Evolutionary conservation across 2,329 filamentous ascomycete genomes (phyloP).

Genomic region (Fusarium continuum): DNA sequence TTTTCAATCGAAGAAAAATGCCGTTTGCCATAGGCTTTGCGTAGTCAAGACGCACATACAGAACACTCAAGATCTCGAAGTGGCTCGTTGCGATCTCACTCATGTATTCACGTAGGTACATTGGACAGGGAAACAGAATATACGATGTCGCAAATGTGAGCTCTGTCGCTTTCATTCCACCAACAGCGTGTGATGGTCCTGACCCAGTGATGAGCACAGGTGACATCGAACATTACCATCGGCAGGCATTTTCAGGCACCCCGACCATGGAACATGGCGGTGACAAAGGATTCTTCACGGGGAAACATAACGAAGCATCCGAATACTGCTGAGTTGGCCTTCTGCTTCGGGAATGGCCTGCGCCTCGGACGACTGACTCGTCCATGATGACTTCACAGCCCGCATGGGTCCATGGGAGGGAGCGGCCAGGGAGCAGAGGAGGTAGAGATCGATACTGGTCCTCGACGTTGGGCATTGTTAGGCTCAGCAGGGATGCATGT

Average conservation of each 20-base stretch:
- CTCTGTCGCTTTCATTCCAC: conserved; percentile 11
- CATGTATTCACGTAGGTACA: neutral
- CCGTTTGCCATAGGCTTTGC: neutral
- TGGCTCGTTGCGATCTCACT: conserved; percentile 17
- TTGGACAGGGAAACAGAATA: neutral
- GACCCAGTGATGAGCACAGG: conserved; percentile 21
- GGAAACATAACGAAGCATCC: conserved; percentile 36
- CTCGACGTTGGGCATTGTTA: conserved; percentile 40
- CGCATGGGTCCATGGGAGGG: conserved; percentile 39
- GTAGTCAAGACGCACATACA: neutral
- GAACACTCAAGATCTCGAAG: conserved; percentile 8
- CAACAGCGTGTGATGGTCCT: conserved; percentile 16
- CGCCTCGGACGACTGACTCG: conserved; percentile 41
- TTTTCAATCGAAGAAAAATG: neutral
- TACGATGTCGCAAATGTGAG: conserved; percentile 14
- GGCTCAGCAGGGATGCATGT: conserved; percentile 37
- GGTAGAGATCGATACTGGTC: conserved; percentile 14
- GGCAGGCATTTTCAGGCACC: conserved; percentile 22
- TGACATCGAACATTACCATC: conserved; percentile 14
- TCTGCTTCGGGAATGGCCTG: conserved; percentile 47
- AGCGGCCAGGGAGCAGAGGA: conserved; percentile 12
- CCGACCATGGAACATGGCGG: conserved; percentile 27
- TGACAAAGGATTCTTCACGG: conserved; percentile 33
- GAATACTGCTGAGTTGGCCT: conserved; percentile 45
- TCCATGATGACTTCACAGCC: conserved; percentile 43